Conservation (phyloP, 1,139 yeast species). For the Sugiyamaella japonica region DNA sequence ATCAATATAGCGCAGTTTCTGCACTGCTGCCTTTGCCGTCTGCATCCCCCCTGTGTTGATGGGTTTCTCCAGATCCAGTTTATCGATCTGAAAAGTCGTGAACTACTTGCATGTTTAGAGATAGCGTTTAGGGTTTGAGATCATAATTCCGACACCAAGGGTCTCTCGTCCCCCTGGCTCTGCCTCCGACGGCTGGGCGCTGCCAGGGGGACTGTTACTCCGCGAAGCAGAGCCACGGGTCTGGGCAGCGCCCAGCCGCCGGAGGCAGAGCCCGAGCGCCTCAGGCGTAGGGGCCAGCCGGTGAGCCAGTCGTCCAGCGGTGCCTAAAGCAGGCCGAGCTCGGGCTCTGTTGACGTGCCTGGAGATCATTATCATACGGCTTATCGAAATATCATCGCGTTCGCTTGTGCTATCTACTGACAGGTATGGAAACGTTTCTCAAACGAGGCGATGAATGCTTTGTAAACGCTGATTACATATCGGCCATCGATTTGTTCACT, state of each 20-base stretch:
- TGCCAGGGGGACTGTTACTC: too few relatives aligned
- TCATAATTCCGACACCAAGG: too few relatives aligned
- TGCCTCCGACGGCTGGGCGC: too few relatives aligned
- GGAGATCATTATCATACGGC: not conserved
- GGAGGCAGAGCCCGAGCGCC: too few relatives aligned
- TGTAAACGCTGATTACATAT: not conserved
- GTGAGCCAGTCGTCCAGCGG: too few relatives aligned
- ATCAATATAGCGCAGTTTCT: constrained; percentile 25
- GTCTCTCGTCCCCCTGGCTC: too few relatives aligned
- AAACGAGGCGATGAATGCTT: constrained; percentile 8
- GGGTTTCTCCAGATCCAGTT: not conserved
- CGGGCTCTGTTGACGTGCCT: not conserved
- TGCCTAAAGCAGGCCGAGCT: too few relatives aligned
- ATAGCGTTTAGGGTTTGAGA: not conserved
- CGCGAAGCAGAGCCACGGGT: too few relatives aligned
- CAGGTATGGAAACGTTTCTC: constrained; percentile 1
- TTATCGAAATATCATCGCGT: not conserved
- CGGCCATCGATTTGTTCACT: constrained; percentile 8
- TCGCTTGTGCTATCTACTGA: not conserved
- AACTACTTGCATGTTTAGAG: not conserved
- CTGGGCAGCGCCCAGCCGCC: too few relatives aligned
- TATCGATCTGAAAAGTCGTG: not conserved
- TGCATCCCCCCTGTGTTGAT: constrained; percentile 8
- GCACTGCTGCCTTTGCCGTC: constrained; percentile 5
- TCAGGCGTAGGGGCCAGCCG: too few relatives aligned